These are phyloP conservation scores for Actinomortierella ambigua DNA, from an alignment of 371 early-diverging fungal species.

Conservation along the genomic window DNA sequence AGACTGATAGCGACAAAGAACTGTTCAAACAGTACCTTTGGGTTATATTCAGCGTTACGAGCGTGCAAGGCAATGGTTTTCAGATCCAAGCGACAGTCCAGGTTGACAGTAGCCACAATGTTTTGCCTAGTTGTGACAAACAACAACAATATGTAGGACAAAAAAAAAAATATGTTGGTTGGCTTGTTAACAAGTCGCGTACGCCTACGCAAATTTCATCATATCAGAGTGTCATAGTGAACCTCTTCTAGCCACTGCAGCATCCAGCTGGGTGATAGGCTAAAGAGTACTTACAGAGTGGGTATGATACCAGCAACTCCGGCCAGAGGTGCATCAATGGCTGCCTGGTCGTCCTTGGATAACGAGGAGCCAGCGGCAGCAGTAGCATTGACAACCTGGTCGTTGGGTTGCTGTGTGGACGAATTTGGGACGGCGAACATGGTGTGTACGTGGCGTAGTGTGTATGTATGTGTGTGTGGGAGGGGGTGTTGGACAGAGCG, in stretches of 20 bases:
- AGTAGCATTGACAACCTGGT: slow-evolving; percentile 1
- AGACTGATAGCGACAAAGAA: too few species aligned
- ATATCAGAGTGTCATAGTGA: too few species aligned
- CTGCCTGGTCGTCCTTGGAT: slow-evolving; percentile 41
- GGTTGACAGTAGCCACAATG: slow-evolving; percentile 99
- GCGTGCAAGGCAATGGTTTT: slow-evolving; percentile 99
- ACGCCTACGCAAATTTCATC: too few species aligned
- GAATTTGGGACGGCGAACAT: slow-evolving; percentile 47
- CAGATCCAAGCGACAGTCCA: slow-evolving; percentile 98
- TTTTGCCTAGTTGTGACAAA: slow-evolving; percentile 53
- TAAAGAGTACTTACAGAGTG: slow-evolving; percentile 79
- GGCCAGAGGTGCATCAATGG: slow-evolving; percentile 56
- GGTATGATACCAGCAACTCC: slow-evolving; percentile 80
- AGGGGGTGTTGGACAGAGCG: neutral
- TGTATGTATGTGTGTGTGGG: neutral
- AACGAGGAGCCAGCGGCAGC: slow-evolving; percentile 22
- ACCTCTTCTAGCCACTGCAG: too few species aligned
- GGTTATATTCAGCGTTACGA: slow-evolving; percentile 99
- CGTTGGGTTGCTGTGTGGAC: slow-evolving; percentile 6
- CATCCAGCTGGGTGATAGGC: too few species aligned
- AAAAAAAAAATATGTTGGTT: neutral
- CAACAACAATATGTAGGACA: slow-evolving; percentile 5
- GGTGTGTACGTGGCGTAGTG: slow-evolving; percentile 5
- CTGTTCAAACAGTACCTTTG: slow-evolving; percentile 83
- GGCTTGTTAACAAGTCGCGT: neutral